Conservation (phyloP, 177 flowering plant genomes). For the Vitis hybrid region DNA sequence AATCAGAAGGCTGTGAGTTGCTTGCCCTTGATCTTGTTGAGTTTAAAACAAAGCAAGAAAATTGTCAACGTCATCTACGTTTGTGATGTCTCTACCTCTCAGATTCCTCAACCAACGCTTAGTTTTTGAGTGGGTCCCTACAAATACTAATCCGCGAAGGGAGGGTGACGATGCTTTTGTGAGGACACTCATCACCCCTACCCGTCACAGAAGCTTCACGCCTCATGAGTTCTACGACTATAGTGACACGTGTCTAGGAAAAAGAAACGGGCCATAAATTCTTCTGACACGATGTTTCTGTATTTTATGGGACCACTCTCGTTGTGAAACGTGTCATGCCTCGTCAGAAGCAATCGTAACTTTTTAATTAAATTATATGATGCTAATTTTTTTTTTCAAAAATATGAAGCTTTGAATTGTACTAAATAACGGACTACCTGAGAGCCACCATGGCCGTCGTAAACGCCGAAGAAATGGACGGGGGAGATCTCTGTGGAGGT, state of each 20-base stretch:
- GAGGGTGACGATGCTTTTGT: neutral
- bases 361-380: neutral
- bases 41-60: too few relatives aligned
- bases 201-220: too few relatives aligned
- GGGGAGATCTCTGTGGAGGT: conserved; percentile 46
- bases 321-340: conserved; percentile 2
- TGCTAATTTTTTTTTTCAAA: neutral
- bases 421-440: conserved; percentile 39
- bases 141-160: too few relatives aligned
- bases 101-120: too few relatives aligned
- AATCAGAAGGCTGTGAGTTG: too few relatives aligned
- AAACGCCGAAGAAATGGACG: conserved; percentile 75
- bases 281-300: conserved; percentile 2
- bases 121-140: neutral
- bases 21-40: too few relatives aligned
- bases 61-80: too few relatives aligned
- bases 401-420: too few relatives aligned
- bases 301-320: conserved; percentile 10
- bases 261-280: conserved; percentile 11
- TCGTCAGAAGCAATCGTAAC: neutral
- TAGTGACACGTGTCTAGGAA: conserved; percentile 8
- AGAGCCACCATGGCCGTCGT: conserved; percentile 82
- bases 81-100: too few relatives aligned
- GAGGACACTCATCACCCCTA: neutral
- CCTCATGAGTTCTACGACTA: neutral